Conservation (phyloP, 352 stramenopile genomes). For the Thalassiosira pacifica region DNA sequence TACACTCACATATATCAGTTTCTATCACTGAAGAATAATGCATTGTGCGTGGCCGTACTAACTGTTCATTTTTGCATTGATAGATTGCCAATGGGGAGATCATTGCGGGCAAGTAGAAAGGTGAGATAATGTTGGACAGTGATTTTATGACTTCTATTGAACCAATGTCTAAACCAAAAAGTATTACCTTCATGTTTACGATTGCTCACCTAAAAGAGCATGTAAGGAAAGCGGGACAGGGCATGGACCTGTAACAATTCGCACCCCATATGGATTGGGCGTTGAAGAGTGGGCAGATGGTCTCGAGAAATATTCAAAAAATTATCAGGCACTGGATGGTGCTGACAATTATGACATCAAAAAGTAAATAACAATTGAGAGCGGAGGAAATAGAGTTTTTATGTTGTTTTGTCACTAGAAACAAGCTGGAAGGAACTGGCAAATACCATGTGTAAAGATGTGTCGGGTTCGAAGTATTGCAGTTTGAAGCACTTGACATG, state of each 20-base stretch:
- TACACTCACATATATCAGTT: neutral
- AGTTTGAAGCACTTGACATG: no score
- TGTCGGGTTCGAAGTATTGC: no score
- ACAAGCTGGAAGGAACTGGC: no score
- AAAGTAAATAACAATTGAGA: no score
- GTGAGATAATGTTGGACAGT: constrained; percentile 14
- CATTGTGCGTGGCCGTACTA: constrained; percentile 23
- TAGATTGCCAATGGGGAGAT: constrained; percentile 89
- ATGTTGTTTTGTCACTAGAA: no score
- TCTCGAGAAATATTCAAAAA: constrained; percentile 76
- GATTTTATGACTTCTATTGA: neutral
- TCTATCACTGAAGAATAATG: no score
- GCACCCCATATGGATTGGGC: constrained; percentile 84
- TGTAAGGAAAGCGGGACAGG: constrained; percentile 78
- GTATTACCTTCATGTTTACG: no score
- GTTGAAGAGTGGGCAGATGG: constrained; percentile 77
- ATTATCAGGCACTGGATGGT: constrained; percentile 30
- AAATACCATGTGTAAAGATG: no score
- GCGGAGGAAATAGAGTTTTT: no score
- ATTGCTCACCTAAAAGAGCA: no score
- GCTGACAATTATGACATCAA: constrained; percentile 41
- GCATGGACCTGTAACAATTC: constrained; percentile 78
- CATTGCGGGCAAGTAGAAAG: constrained; percentile 87
- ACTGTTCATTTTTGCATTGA: neutral
- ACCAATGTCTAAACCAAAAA: no score